Conservation (phyloP, 176 grass and related monocot species). For the Chloris gayana region DNA sequence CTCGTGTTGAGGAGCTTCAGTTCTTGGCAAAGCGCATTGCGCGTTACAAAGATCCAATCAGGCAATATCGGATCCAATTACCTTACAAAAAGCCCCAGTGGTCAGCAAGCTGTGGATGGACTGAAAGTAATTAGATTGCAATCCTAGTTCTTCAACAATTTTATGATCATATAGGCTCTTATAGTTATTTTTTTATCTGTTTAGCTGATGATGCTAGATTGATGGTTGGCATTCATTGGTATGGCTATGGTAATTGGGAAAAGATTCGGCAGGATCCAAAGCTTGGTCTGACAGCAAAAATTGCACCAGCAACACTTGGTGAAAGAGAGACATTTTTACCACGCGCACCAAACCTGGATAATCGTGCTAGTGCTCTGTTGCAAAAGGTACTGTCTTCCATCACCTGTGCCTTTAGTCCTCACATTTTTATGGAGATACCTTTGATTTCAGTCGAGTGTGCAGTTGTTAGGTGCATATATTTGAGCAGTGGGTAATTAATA, state of each 20-base stretch:
- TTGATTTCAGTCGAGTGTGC: not conserved
- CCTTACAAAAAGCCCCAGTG: slow-evolving; percentile 98
- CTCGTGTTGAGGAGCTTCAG: slow-evolving; percentile 94
- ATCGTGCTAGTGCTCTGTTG: slow-evolving; percentile 93
- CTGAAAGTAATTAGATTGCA: slow-evolving; percentile 70
- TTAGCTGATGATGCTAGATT: slow-evolving; percentile 98
- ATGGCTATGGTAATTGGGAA: slow-evolving; percentile 99
- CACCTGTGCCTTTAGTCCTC: not conserved
- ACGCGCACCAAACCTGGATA: slow-evolving; percentile 97
- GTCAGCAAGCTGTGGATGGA: slow-evolving; percentile 99
- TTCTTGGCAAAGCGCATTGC: slow-evolving; percentile 86
- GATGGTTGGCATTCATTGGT: slow-evolving; percentile 93
- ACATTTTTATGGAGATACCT: slow-evolving; percentile 3
- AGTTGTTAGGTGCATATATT: slow-evolving; percentile 7
- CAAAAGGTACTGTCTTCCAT: slow-evolving; percentile 57
- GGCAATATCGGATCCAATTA: slow-evolving; percentile 81
- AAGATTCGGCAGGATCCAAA: slow-evolving; percentile 88
- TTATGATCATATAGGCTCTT: slow-evolving; percentile 13
- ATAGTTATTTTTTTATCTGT: slow-evolving; percentile 31
- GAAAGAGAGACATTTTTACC: slow-evolving; percentile 97
- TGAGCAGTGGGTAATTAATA: slow-evolving; percentile 10
- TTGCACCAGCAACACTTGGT: slow-evolving; percentile 92
- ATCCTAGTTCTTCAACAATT: slow-evolving; percentile 30
- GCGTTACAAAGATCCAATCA: slow-evolving; percentile 97
- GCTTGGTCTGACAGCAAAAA: slow-evolving; percentile 85